These are phyloP conservation scores for Aspergillus brasiliensis DNA, from an alignment of 2,329 filamentous ascomycete genomes.

Conservation along the genomic window DNA sequence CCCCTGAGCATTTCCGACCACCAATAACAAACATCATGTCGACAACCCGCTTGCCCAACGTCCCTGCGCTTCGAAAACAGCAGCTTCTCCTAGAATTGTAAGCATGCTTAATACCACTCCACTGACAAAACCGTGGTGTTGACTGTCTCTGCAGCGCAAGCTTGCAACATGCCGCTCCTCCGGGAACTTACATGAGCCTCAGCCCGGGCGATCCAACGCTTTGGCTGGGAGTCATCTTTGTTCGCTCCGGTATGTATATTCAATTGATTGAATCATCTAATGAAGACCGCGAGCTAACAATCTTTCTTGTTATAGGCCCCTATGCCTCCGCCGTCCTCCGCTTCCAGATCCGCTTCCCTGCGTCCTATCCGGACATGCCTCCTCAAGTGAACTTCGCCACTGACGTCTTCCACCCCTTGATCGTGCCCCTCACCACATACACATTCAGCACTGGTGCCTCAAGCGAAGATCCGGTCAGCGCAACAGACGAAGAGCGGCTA, in stretches of 20 bases:
- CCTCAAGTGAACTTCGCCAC: conserved; percentile 86
- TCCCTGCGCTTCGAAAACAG: conserved; percentile 53
- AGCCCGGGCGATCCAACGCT: conserved; percentile 77
- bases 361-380: conserved; percentile 74
- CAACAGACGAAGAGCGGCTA: conserved; percentile 77
- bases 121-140: neutral
- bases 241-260: conserved; percentile 70
- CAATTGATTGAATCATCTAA: neutral
- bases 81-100: conserved; percentile 83
- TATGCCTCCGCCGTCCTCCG: conserved; percentile 85
- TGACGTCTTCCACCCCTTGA: conserved; percentile 92
- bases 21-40: conserved; percentile 17
- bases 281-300: neutral
- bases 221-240: conserved; percentile 91
- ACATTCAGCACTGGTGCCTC: conserved; percentile 82
- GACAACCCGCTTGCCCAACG: conserved; percentile 5
- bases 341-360: conserved; percentile 86
- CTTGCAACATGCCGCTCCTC: conserved; percentile 77
- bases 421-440: conserved; percentile 91
- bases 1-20: conserved; percentile 1
- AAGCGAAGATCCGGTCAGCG: conserved; percentile 75
- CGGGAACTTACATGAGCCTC: conserved; percentile 83
- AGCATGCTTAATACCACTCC: conserved; percentile 29
- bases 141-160: conserved; percentile 61
- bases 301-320: conserved; percentile 62